Conservation (phyloP, 306 rosid species). For the Corylus heterophylla region DNA sequence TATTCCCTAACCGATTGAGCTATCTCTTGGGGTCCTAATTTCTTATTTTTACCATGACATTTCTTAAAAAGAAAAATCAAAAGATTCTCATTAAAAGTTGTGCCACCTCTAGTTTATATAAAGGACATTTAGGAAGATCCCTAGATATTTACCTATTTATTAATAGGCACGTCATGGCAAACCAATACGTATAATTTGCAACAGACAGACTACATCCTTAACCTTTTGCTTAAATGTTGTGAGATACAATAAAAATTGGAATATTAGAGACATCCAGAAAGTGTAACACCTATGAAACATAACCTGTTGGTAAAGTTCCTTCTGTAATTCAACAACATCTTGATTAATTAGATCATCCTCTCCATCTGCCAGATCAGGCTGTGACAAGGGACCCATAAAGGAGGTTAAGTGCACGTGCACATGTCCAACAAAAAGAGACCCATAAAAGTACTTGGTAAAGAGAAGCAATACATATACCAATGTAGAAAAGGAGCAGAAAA, state of each 20-base stretch:
- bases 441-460: not conserved
- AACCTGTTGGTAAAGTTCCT: conserved; percentile 65
- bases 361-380: conserved; percentile 87
- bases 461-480: not conserved
- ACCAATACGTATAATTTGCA: not conserved
- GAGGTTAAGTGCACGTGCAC: conserved; percentile 3
- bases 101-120: not conserved
- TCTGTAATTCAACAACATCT: conserved; percentile 67
- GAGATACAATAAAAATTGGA: not conserved
- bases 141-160: no score
- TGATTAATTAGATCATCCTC: conserved; percentile 62
- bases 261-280: conserved; percentile 11
- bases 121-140: not conserved
- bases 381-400: conserved; percentile 35
- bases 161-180: not conserved
- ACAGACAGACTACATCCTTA: not conserved
- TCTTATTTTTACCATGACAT: no score
- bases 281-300: conserved; percentile 10
- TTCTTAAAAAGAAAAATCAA: no score
- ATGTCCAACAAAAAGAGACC: not conserved
- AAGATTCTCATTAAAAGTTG: not conserved
- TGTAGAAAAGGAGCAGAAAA: no score
- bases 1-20: no score
- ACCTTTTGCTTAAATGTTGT: not conserved
- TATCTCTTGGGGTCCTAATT: no score